Evolutionary conservation across 1,139 yeast genomes (phyloP), one percentile per base, ranked within the genome.

Genomic region (Scheffersomyces insectosa): DNA sequence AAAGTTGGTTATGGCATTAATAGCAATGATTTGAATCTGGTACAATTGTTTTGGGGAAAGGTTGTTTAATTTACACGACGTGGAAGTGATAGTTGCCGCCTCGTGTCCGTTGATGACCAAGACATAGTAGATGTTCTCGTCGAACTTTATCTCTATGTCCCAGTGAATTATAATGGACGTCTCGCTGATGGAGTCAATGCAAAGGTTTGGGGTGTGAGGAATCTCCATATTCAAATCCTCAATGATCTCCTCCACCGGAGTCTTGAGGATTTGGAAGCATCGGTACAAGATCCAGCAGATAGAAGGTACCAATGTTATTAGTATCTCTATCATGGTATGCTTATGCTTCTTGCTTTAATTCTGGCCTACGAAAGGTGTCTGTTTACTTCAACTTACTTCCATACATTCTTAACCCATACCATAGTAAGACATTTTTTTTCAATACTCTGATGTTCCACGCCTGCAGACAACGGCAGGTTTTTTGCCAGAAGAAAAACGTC

Each of bases 261-360:
- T 65, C 35, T 57, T 59, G 39, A 71, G 56, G 25, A 73, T 59
- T 47, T 60, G 63, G 45, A 61, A 59, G 49, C 74, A 67, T 36
- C 78, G 64, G 50, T 70, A 72, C 9, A 71, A 48, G 39, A 74
- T 62, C 79, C 79, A 74, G 42, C 66, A 55, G 8, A 71, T 44
- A 36, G 77, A 70, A 25, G 78, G 77, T 32, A 73, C 56, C 32
- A 71, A 63, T n/a, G 78, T 72, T 39, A 72, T 52, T 37, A 72
- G 60, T 31, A 69, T 54, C 55, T 72, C 77, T 36, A 72, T 59
- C 77, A 72, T 72, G 33, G 32, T 14, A 3, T 31, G 20, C 9
- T 31, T 14, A 20, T 14, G 20, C 11, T 31, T 31, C 8, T 20
- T 6, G 3, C 9, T 20, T 3, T 7, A 20, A 20, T 20, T 20